Evolutionary conservation across 176 grass and related monocot genomes (phyloP).

Genomic region (Lolium perenne): DNA sequence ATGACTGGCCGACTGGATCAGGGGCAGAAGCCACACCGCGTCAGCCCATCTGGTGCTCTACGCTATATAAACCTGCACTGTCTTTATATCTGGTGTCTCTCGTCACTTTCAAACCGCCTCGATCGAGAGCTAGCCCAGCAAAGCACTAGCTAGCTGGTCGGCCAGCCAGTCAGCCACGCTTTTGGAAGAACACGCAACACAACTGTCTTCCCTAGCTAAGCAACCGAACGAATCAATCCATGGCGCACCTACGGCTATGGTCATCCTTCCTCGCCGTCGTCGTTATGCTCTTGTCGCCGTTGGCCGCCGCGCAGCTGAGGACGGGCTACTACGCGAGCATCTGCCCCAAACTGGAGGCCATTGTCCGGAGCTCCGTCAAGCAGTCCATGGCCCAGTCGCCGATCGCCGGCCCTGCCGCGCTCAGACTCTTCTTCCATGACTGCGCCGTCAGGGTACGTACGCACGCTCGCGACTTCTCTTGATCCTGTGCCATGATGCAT

Average conservation of each 20-base stretch:
- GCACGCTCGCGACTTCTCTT: too few relatives aligned
- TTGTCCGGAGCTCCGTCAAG: slow-evolving; percentile 51
- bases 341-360: slow-evolving; percentile 62
- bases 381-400: slow-evolving; percentile 47
- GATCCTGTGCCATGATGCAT: too few relatives aligned
- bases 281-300: not conserved
- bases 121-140: not conserved
- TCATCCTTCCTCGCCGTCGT: not conserved
- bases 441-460: slow-evolving; percentile 57
- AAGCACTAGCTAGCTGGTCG: not conserved
- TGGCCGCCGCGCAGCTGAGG: slow-evolving; percentile 25
- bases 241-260: not conserved
- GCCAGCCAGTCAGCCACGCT: slow-evolving; percentile 26
- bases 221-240: slow-evolving; percentile 16
- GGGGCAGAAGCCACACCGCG: not conserved
- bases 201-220: slow-evolving; percentile 17
- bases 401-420: slow-evolving; percentile 48
- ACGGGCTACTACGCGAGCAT: slow-evolving; percentile 51
- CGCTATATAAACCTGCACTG: not conserved
- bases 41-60: not conserved
- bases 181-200: slow-evolving; percentile 34
- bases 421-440: slow-evolving; percentile 82
- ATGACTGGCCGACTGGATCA: too few relatives aligned
- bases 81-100: not conserved
- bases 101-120: not conserved